These are phyloP conservation scores for Clarireedia monteithiana DNA, from an alignment of 2,329 filamentous ascomycete genomes.

Conservation along the genomic window DNA sequence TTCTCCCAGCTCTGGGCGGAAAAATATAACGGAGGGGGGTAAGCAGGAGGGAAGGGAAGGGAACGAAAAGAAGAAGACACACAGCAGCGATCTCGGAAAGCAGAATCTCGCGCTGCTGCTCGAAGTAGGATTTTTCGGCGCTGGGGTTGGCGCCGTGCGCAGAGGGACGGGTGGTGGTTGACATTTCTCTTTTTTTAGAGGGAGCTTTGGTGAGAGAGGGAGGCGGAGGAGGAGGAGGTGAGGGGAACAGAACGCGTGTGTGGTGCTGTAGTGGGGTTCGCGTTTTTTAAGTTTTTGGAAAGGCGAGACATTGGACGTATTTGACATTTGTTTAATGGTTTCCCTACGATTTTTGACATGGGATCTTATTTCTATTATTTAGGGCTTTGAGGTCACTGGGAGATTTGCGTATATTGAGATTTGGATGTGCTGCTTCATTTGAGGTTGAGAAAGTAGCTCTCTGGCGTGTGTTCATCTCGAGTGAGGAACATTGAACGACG, in stretches of 20 bases:
- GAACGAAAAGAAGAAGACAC: constrained; percentile 16
- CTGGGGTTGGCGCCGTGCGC: constrained; percentile 26
- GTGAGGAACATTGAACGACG: too few species aligned
- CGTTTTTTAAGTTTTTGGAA: too few species aligned
- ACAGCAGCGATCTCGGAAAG: constrained; percentile 68
- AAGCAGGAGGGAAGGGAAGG: neutral
- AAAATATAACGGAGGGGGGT: neutral
- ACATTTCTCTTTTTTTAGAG: constrained; percentile 15
- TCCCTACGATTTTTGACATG: too few species aligned
- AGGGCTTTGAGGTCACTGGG: too few species aligned
- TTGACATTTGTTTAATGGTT: too few species aligned
- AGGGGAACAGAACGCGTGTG: neutral
- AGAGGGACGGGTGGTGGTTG: constrained; percentile 17
- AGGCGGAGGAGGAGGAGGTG: neutral
- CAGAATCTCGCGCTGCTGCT: constrained; percentile 65
- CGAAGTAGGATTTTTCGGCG: constrained; percentile 57
- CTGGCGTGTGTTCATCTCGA: too few species aligned
- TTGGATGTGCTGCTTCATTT: too few species aligned
- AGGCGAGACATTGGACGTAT: too few species aligned
- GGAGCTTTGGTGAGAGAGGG: neutral
- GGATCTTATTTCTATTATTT: too few species aligned
- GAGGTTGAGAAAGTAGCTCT: too few species aligned
- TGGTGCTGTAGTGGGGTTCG: too few species aligned
- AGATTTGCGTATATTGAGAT: too few species aligned
- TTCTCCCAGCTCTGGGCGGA: neutral